Conservation (phyloP, 2,329 filamentous ascomycete species). For the Alternaria brassicae region DNA sequence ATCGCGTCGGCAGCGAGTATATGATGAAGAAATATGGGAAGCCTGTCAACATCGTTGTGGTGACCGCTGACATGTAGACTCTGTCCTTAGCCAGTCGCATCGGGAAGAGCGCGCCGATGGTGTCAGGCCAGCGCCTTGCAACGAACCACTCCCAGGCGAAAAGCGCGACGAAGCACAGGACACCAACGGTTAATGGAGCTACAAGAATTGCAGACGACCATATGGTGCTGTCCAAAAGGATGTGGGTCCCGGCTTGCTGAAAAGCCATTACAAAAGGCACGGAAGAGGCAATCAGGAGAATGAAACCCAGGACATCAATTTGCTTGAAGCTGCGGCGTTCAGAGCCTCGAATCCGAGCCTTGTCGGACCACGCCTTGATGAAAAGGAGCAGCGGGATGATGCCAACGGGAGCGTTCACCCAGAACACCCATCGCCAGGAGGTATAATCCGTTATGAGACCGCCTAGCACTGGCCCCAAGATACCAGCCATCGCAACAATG, state of each 20-base stretch:
- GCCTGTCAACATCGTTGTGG: slow-evolving; percentile 8
- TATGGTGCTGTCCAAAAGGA: slow-evolving; percentile 4
- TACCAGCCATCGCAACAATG: slow-evolving; percentile 12
- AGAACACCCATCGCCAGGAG: slow-evolving; percentile 57
- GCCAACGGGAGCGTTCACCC: slow-evolving; percentile 36
- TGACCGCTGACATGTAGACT: slow-evolving; percentile 12
- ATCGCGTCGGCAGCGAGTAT: slow-evolving; percentile 15
- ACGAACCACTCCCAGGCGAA: slow-evolving; percentile 15
- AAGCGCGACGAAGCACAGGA: slow-evolving; percentile 8
- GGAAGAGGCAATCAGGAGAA: slow-evolving; percentile 60
- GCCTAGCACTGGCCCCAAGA: slow-evolving; percentile 26
- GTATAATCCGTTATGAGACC: slow-evolving; percentile 26
- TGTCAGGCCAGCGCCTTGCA: slow-evolving; percentile 6
- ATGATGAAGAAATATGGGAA: slow-evolving; percentile 16
- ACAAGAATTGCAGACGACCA: slow-evolving; percentile 13
- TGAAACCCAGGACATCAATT: slow-evolving; percentile 57
- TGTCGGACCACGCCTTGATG: slow-evolving; percentile 8
- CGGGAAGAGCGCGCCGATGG: slow-evolving; percentile 10
- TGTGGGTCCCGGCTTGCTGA: slow-evolving; percentile 57
- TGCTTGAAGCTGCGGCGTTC: slow-evolving; percentile 10
- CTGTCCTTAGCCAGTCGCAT: slow-evolving; percentile 10
- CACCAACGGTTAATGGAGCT: slow-evolving; percentile 5
- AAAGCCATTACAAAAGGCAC: slow-evolving; percentile 66
- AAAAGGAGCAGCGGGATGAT: slow-evolving; percentile 30
- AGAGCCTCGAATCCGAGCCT: not conserved